Base-by-base conservation (phyloP, 495 filamentous ascomycete genomes). In the Pseudevernia furfuracea region DNA sequence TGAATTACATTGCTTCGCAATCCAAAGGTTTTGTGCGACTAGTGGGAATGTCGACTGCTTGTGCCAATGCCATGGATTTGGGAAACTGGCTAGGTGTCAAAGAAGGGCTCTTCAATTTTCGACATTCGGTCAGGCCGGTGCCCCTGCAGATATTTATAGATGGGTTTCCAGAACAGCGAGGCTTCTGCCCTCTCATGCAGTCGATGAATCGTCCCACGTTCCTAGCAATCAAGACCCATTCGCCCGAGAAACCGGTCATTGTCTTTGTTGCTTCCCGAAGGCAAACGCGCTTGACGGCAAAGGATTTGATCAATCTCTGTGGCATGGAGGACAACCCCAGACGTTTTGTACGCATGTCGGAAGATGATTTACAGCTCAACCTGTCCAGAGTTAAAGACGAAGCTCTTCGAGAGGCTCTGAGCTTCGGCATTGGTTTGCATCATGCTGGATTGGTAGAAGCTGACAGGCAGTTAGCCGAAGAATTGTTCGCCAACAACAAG, bases 131-230 rank as follows among this genome's bases (percentile, higher is more conserved):
- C 61, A 89, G 94, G 19, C 94, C 94, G 10, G 94, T 99, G 21
- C 94, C 94, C 12, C 76, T 99, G 25, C 91, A 97, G 75, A 90
- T 95, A 56, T 97, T 88, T 75, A 97, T 99, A 68, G 94, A 99
- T 69, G 95, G 94, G 3, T 99, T 99, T 71, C 92, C 95, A 0
- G 90, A 97, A 70, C 87, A 91, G 68, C 86, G 92, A 61, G 94
- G 95, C 15, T 99, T 97, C 75, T 97, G 95, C 69, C 91, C 95
- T 12, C 75, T 99, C 62, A 99, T 99, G 94, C 92, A 97, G 74
- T 93, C 89, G 0, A 99, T 99, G 94, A 99, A 99, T 67, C 84
- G 95, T 11, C 94, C 94, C 17, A 96, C 94, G 0, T 99, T 97
- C 77, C 80, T 97, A 15, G 95, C 93, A 0, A 95, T 99, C 76